Percentiles rank a stretch among this genome's conserved stretches.
Conservation (phyloP, 2,329 filamentous ascomycete species). For the Endocalyx cinctus region DNA sequence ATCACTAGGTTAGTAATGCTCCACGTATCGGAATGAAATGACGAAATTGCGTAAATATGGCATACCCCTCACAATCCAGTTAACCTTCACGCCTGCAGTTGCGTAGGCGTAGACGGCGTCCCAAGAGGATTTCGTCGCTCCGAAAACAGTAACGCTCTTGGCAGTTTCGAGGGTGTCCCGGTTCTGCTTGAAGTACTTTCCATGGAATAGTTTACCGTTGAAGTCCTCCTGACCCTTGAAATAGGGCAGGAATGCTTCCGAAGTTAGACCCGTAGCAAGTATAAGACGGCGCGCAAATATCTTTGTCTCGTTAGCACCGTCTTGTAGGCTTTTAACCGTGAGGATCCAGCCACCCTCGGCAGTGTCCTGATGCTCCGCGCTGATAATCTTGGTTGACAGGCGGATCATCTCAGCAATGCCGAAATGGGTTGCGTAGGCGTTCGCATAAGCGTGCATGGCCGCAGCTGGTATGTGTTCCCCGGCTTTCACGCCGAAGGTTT, state of each 20-base stretch:
- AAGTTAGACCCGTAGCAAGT: conserved; percentile 58
- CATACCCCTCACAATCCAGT: conserved; percentile 50
- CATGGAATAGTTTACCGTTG: conserved; percentile 51
- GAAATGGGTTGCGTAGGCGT: conserved; percentile 49
- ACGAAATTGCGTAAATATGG: too few relatives aligned
- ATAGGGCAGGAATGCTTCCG: conserved; percentile 48
- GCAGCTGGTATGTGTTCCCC: conserved; percentile 56
- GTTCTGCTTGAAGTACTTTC: conserved; percentile 41
- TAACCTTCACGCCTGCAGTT: conserved; percentile 46
- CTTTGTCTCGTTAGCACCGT: conserved; percentile 25
- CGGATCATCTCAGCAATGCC: conserved; percentile 43
- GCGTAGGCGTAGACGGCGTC: conserved; percentile 58
- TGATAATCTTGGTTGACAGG: conserved; percentile 46
- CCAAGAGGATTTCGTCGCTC: conserved; percentile 58
- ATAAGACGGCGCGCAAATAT: conserved; percentile 46
- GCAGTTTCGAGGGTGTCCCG: conserved; percentile 29
- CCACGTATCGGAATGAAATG: too few relatives aligned
- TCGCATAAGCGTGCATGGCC: conserved; percentile 53
- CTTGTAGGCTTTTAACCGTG: conserved; percentile 8
- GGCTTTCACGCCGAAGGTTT: conserved; percentile 38
- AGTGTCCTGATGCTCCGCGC: conserved; percentile 43
- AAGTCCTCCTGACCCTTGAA: conserved; percentile 48
- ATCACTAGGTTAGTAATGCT: too few relatives aligned
- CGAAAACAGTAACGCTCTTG: conserved; percentile 48
- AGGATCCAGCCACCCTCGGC: conserved; percentile 29